Conservation (phyloP, 1,284 basidiomycete species). For the Fomitiporia mediterranea region DNA sequence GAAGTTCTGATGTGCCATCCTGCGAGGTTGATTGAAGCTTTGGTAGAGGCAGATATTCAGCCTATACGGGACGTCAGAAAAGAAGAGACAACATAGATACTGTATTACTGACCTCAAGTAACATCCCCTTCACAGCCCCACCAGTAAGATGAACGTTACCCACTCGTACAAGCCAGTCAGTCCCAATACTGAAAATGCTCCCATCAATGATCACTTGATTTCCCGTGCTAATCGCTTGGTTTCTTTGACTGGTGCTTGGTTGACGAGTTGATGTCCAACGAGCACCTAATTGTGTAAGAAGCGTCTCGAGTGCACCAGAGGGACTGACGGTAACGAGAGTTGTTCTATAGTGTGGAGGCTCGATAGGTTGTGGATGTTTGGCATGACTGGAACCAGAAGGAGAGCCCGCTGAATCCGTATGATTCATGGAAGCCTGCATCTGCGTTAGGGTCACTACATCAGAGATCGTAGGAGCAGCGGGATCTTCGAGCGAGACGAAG, state of each 20-base stretch:
- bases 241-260: conserved; percentile 37
- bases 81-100: not conserved
- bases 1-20: conserved; percentile 62
- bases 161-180: conserved; percentile 73
- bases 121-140: conserved; percentile 70
- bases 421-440: conserved; percentile 22
- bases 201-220: conserved; percentile 69
- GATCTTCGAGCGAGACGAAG: conserved; percentile 72
- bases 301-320: conserved; percentile 64
- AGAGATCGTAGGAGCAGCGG: conserved; percentile 55
- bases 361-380: conserved; percentile 26
- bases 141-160: conserved; percentile 72
- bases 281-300: conserved; percentile 64
- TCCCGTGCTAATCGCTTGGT: conserved; percentile 42
- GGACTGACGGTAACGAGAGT: conserved; percentile 71
- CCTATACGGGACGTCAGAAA: conserved; percentile 37
- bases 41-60: conserved; percentile 72
- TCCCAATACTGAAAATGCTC: conserved; percentile 62
- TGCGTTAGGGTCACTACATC: conserved; percentile 38
- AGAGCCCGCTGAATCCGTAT: conserved; percentile 1
- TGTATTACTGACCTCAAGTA: conserved; percentile 56
- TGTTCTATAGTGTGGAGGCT: conserved; percentile 63
- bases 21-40: conserved; percentile 52
- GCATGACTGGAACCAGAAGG: not conserved
- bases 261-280: conserved; percentile 70